Conservation (phyloP, 371 early-diverging fungal species). For the Mortierella sp. region DNA sequence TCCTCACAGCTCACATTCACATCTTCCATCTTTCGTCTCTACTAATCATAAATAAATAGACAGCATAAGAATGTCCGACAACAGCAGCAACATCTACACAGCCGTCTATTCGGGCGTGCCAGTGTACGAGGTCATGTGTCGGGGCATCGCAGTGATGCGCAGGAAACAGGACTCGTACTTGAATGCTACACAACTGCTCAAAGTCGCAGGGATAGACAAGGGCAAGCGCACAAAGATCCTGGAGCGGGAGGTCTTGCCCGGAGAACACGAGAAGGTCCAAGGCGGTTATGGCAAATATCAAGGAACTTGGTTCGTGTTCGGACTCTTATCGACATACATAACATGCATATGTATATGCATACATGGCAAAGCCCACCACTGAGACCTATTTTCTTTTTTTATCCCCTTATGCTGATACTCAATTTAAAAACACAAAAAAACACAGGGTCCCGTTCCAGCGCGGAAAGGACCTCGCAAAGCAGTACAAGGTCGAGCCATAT, state of each 20-base stretch:
- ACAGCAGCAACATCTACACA: slow-evolving; percentile 58
- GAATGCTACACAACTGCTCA: slow-evolving; percentile 97
- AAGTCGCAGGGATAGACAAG: slow-evolving; percentile 96
- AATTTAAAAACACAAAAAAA: no score
- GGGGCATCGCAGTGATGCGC: slow-evolving; percentile 91
- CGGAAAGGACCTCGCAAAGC: slow-evolving; percentile 77
- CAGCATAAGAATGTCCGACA: no score
- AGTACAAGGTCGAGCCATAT: slow-evolving; percentile 71
- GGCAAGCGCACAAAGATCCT: slow-evolving; percentile 92
- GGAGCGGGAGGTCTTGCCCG: slow-evolving; percentile 86
- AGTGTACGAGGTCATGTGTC: slow-evolving; percentile 87
- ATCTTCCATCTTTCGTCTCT: no score
- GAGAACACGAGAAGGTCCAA: slow-evolving; percentile 95
- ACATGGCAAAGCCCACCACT: no score
- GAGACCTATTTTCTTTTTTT: neutral
- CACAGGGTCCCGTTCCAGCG: slow-evolving; percentile 85
- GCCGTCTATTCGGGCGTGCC: slow-evolving; percentile 89
- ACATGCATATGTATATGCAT: neutral
- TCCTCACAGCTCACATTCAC: no score
- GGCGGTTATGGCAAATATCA: slow-evolving; percentile 98
- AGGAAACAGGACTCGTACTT: slow-evolving; percentile 88
- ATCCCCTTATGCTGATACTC: no score
- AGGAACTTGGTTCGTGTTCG: slow-evolving; percentile 82
- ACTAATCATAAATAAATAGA: no score
- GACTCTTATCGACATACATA: neutral